Evolutionary conservation across 352 stramenopile species (phyloP).

Genomic region (Globisporangium camurandrum): DNA sequence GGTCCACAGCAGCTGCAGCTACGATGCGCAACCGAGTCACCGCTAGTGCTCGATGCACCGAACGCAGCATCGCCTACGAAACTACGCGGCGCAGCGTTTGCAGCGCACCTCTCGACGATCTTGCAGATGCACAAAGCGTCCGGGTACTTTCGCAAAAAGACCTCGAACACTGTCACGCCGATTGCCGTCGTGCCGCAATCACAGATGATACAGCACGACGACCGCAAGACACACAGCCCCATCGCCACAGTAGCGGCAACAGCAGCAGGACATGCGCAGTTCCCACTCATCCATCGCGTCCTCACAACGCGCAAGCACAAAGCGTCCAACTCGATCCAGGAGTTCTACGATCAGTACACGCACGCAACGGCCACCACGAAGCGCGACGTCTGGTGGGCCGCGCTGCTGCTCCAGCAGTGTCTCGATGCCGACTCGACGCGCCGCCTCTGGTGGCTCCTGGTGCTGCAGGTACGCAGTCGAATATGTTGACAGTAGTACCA

Average conservation of each 20-base stretch:
- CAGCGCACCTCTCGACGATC: neutral
- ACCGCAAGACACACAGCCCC: no score
- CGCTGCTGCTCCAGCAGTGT: conserved; percentile 20
- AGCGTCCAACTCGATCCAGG: conserved; percentile 7
- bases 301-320: conserved; percentile 14
- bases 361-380: neutral
- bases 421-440: conserved; percentile 43
- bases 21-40: no score
- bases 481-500: no score
- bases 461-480: conserved; percentile 16
- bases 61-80: neutral
- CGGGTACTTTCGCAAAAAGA: conserved; percentile 4
- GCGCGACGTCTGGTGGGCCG: conserved; percentile 5
- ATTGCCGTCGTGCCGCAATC: neutral
- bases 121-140: neutral
- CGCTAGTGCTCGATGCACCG: neutral
- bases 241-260: no score
- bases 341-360: conserved; percentile 16
- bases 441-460: conserved; percentile 41
- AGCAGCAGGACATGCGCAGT: no score
- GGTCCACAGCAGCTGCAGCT: no score
- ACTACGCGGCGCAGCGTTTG: conserved; percentile 1
- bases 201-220: no score
- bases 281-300: conserved; percentile 12
- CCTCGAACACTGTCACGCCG: conserved; percentile 6